These are phyloP conservation scores for Cryptococcus wingfieldii DNA, from an alignment of 1,284 basidiomycete genomes.

Conservation along the genomic window DNA sequence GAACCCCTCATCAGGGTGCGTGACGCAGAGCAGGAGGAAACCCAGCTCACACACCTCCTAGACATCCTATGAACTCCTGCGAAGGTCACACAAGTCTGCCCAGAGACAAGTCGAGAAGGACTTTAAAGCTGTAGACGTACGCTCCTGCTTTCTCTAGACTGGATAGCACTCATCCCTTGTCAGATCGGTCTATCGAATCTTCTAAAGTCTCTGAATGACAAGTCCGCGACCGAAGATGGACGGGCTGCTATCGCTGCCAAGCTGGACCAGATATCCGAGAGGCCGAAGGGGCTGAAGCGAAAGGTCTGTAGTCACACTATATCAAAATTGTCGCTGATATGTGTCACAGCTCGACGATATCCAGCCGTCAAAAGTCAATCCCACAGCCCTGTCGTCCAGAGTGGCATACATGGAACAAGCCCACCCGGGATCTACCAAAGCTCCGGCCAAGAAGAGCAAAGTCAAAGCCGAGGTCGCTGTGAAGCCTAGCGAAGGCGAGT, in stretches of 20 bases:
- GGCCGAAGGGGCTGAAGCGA: constrained; percentile 46
- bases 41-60: constrained; percentile 14
- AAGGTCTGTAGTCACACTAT: constrained; percentile 33
- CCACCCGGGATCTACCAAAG: neutral
- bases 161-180: neutral
- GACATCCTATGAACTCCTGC: constrained; percentile 49
- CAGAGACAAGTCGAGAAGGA: constrained; percentile 50
- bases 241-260: constrained; percentile 19
- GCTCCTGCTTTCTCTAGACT: neutral
- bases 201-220: constrained; percentile 18
- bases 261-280: constrained; percentile 36
- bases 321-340: neutral
- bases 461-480: neutral
- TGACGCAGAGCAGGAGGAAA: neutral
- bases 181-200: constrained; percentile 20
- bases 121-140: constrained; percentile 39
- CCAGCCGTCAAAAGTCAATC: constrained; percentile 24
- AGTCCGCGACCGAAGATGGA: constrained; percentile 12
- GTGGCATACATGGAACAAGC: constrained; percentile 18
- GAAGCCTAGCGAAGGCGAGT: neutral
- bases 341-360: constrained; percentile 38
- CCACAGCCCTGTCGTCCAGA: constrained; percentile 24
- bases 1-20: constrained; percentile 41
- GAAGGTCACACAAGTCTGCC: constrained; percentile 45
- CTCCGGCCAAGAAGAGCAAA: neutral